phyloP scores from a whole-genome alignment of 148 eudicot genomes.

The Rhododendron mucronatum region DNA sequence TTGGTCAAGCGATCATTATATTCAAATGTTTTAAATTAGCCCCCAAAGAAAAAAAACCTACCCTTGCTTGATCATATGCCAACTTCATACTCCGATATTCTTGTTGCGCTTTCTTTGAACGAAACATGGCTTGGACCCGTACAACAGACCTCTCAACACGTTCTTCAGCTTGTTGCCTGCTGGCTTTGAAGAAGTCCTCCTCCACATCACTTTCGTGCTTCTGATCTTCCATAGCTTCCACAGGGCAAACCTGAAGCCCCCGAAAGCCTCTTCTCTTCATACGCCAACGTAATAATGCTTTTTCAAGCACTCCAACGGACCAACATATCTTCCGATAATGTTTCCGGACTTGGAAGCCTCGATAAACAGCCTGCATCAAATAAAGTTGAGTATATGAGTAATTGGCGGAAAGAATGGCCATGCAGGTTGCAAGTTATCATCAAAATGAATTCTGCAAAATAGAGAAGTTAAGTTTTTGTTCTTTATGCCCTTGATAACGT shows the following conservation, averaged over 20 bases:
- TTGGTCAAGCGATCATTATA: not conserved
- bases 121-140: slow-evolving; percentile 89
- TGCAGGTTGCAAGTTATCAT: not conserved
- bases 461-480: not conserved
- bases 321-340: slow-evolving; percentile 70
- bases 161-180: slow-evolving; percentile 86
- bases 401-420: not conserved
- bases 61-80: slow-evolving; percentile 35
- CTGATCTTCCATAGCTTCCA: slow-evolving; percentile 31
- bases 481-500: not conserved
- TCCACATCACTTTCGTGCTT: slow-evolving; percentile 45
- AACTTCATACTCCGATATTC: slow-evolving; percentile 88
- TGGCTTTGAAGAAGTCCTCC: slow-evolving; percentile 82
- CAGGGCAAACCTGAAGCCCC: slow-evolving; percentile 51
- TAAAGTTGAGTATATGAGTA: not conserved
- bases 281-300: slow-evolving; percentile 88
- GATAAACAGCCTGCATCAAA: slow-evolving; percentile 52
- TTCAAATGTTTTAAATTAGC: not conserved
- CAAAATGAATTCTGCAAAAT: not conserved
- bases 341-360: slow-evolving; percentile 74
- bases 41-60: slow-evolving; percentile 14
- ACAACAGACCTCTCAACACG: slow-evolving; percentile 89
- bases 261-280: slow-evolving; percentile 75
- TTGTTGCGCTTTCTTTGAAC: slow-evolving; percentile 83
- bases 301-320: slow-evolving; percentile 95